Conservation (phyloP, 345 rosid genomes). For the Ceriops zippeliana region DNA sequence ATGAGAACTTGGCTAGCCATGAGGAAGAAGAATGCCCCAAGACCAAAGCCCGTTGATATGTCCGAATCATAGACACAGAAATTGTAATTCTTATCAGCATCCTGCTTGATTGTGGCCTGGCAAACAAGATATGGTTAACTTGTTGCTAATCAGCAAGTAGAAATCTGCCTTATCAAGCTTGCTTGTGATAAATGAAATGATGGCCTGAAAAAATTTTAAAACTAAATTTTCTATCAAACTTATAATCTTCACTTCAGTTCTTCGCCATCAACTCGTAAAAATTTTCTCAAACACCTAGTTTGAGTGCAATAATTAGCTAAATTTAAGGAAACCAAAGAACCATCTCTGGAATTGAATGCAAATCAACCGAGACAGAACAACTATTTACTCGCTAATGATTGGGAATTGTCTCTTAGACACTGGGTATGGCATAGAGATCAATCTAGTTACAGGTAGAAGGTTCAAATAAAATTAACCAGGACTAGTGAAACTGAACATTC, state of each 20-base stretch:
- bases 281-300: too few relatives aligned
- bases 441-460: neutral
- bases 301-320: too few relatives aligned
- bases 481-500: neutral
- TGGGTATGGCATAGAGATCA: neutral
- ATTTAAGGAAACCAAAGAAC: too few relatives aligned
- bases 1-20: constrained; percentile 63
- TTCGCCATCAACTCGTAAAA: too few relatives aligned
- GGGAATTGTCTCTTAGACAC: neutral
- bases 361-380: neutral
- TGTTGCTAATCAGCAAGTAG: neutral
- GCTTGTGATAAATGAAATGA: neutral
- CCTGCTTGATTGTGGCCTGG: constrained; percentile 59
- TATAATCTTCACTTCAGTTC: too few relatives aligned
- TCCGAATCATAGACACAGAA: constrained; percentile 82
- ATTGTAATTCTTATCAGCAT: constrained; percentile 43
- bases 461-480: neutral
- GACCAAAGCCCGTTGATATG: constrained; percentile 80
- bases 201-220: neutral
- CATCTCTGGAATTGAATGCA: too few relatives aligned
- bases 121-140: constrained; percentile 11
- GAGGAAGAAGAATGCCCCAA: constrained; percentile 78
- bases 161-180: neutral
- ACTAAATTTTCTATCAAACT: neutral
- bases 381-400: neutral